A percentile compares a stretch with the other conserved stretches of the same genome.
These are phyloP conservation scores for Rubia tinctorum DNA, from an alignment of 305 asterid species.

Conservation along the genomic window DNA sequence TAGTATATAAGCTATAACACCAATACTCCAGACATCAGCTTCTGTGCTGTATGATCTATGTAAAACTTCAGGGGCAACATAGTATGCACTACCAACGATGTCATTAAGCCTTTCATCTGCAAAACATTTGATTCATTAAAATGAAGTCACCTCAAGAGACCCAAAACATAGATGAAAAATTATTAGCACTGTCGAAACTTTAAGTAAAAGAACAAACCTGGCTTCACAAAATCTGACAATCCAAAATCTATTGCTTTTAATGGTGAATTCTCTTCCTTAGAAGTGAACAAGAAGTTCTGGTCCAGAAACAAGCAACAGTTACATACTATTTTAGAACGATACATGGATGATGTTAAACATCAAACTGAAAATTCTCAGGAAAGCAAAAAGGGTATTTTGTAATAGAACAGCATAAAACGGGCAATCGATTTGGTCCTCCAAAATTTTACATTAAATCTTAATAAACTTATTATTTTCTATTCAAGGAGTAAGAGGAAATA, in stretches of 20 bases:
- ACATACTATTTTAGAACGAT: conserved; percentile 12
- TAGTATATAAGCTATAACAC: too few species aligned
- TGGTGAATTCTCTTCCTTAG: too few species aligned
- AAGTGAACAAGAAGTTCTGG: conserved; percentile 38
- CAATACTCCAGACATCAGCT: conserved; percentile 33
- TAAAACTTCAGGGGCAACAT: too few species aligned
- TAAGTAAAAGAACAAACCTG: neutral
- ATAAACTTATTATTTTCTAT: neutral
- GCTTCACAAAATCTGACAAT: too few species aligned
- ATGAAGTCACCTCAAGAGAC: neutral
- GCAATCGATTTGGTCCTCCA: neutral
- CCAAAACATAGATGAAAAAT: neutral
- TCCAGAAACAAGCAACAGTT: conserved; percentile 37
- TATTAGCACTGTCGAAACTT: neutral
- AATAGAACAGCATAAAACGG: neutral
- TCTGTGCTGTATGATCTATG: too few species aligned
- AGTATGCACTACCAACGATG: too few species aligned
- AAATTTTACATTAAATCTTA: neutral
- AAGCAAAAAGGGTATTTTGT: neutral
- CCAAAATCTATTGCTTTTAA: too few species aligned
- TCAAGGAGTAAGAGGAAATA: neutral
- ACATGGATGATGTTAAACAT: conserved; percentile 6
- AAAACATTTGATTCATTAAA: too few species aligned
- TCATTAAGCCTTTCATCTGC: too few species aligned
- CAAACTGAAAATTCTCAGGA: neutral